Evolutionary conservation across 2,329 filamentous ascomycete genomes (phyloP), one percentile per base, ranked within the genome.

Genomic region (Hymenotorrendiella dingleyae): DNA sequence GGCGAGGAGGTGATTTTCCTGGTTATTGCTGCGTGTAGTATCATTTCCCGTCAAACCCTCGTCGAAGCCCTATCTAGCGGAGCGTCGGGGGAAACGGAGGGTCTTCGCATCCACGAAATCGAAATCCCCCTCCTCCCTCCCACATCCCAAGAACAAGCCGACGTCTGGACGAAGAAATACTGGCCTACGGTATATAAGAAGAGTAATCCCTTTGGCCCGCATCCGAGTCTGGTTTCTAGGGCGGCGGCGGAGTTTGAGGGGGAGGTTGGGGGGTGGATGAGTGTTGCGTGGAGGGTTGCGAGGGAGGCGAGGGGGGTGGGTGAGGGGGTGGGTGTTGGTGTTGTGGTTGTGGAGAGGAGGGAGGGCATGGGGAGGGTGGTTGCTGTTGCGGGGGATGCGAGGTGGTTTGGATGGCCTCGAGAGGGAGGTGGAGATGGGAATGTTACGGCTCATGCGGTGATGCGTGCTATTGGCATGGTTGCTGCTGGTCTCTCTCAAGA

Each of bases 151-250:
- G 72, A 82, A 28, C 85, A 91, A 62, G 85, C 87, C 7, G 76
- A 76, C 20, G 69, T 78, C 60, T 93, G 86, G 86, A 83, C 80
- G 20, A 70, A 76, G 24, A 73, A 82, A 54, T 91, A 87, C 62
- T 94, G 87, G 87, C 87, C 87, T 10, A 84, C 82, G 1, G 78
- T 90, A 36, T 94, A 93, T 66, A 83, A 86, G 50, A 89, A 89
- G 67, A 90, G 84, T 53, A 93, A 93, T 58, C 86, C 86, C 2
- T 85, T 90, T 46, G 87, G 87, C 4, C 86, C 87, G 14, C 87
- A 94, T 59, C 86, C 86, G 48, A 79, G 80, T 57, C 76, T 85
- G 59, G 78, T 91, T 43, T 70, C 76, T 30, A 79, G 83, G 46
- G 80, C 82, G 21, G 82, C 83, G 28, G 75, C 80, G 10, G 81